These are phyloP conservation scores for Leccinum arenicola DNA, from an alignment of 768 basidiomycete genomes.

Conservation along the genomic window DNA sequence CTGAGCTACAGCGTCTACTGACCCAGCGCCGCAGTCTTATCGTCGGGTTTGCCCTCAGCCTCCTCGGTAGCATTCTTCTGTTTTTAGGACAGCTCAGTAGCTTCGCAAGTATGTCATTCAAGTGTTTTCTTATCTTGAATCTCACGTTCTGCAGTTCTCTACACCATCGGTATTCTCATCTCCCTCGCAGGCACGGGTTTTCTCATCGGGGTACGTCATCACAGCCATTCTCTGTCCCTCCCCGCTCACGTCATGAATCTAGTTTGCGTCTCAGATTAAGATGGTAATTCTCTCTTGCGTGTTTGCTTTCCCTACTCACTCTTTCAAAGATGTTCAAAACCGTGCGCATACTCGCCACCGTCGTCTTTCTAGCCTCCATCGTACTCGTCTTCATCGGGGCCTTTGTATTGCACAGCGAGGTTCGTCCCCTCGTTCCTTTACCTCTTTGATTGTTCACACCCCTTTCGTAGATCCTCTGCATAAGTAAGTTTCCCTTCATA, in stretches of 20 bases:
- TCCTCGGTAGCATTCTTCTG: constrained; percentile 76
- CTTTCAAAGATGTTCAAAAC: constrained; percentile 87
- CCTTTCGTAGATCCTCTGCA: constrained; percentile 53
- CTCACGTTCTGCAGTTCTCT: constrained; percentile 57
- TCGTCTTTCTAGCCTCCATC: constrained; percentile 77
- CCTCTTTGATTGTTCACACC: background rate
- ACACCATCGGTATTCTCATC: constrained; percentile 76
- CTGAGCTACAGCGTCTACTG: background rate
- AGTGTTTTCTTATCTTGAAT: background rate
- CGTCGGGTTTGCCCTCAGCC: constrained; percentile 74
- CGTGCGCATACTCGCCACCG: constrained; percentile 76
- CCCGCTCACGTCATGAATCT: constrained; percentile 4
- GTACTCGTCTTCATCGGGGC: constrained; percentile 83
- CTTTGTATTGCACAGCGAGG: constrained; percentile 69
- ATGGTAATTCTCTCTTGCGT: constrained; percentile 45
- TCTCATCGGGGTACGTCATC: constrained; percentile 74
- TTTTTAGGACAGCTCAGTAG: constrained; percentile 64
- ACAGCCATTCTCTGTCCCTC: background rate
- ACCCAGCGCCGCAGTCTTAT: constrained; percentile 48
- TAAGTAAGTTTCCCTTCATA: constrained; percentile 41
- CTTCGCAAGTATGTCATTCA: constrained; percentile 65
- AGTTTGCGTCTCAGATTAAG: constrained; percentile 82
- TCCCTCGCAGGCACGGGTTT: constrained; percentile 89
- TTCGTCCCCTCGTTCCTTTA: constrained; percentile 34
- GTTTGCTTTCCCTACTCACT: background rate